A percentile compares a stretch with the other conserved stretches of the same genome.
phyloP scores from a whole-genome alignment of 805 yeast genomes.

The Kockiozyma suomiensis region DNA sequence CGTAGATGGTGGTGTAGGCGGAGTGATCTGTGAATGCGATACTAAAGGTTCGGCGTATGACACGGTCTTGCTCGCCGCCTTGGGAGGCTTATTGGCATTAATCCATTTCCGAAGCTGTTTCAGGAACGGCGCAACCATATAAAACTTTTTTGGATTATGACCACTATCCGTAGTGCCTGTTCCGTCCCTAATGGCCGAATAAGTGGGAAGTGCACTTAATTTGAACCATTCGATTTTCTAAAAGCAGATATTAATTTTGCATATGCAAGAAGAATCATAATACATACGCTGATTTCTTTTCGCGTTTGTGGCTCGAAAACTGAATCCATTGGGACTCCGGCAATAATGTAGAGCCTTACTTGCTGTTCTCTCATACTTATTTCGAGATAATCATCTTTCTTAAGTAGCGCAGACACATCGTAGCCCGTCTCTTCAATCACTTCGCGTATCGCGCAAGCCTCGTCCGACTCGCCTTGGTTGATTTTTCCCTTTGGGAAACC shows the following conservation, averaged over 20 bases:
- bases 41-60: neutral
- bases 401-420: conserved; percentile 69
- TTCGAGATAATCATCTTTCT: conserved; percentile 74
- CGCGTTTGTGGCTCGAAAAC: conserved; percentile 80
- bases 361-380: conserved; percentile 81
- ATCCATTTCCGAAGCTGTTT: conserved; percentile 42
- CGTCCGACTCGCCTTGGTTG: conserved; percentile 87
- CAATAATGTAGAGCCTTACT: conserved; percentile 76
- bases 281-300: conserved; percentile 75
- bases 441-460: conserved; percentile 88
- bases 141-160: conserved; percentile 35
- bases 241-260: neutral
- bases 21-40: neutral
- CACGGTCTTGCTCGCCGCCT: neutral
- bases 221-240: conserved; percentile 38
- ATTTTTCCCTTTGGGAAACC: conserved; percentile 97
- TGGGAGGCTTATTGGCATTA: conserved; percentile 23
- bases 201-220: conserved; percentile 41
- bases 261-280: neutral
- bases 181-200: conserved; percentile 23
- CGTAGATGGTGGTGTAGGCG: neutral
- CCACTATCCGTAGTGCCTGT: conserved; percentile 13
- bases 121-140: conserved; percentile 46
- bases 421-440: conserved; percentile 92
- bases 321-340: conserved; percentile 74